Evolutionary conservation across 805 yeast species (phyloP).

Genomic region (Wickerhamomyces subpelliculosus): DNA sequence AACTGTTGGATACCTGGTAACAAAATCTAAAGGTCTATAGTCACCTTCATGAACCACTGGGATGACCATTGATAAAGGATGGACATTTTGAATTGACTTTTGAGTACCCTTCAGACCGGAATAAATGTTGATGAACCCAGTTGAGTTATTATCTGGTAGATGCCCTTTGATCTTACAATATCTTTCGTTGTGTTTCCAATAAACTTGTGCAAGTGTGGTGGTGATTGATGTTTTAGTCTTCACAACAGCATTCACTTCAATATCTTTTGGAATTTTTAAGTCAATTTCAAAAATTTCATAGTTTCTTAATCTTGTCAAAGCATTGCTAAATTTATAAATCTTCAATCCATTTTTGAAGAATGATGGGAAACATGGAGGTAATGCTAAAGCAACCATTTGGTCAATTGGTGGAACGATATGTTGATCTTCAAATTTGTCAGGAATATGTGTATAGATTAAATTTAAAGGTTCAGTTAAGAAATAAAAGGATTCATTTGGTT

Average conservation of each 20-base stretch:
- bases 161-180: constrained; percentile 74
- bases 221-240: constrained; percentile 36
- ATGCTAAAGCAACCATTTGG: constrained; percentile 64
- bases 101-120: constrained; percentile 61
- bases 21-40: constrained; percentile 57
- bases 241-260: constrained; percentile 60
- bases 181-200: constrained; percentile 59
- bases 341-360: constrained; percentile 55
- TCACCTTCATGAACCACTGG: constrained; percentile 71
- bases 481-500: constrained; percentile 44
- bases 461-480: constrained; percentile 73
- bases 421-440: constrained; percentile 71
- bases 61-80: constrained; percentile 65
- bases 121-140: constrained; percentile 72
- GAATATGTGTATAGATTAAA: constrained; percentile 80
- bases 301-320: constrained; percentile 65
- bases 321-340: constrained; percentile 67
- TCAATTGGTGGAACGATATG: constrained; percentile 83
- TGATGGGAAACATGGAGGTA: constrained; percentile 85
- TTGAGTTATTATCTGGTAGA: constrained; percentile 59
- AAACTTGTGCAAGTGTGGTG: constrained; percentile 69
- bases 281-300: constrained; percentile 77
- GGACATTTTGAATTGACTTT: constrained; percentile 47
- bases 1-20: constrained; percentile 65
- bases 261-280: constrained; percentile 58